These are phyloP conservation scores for Blastomyces silverae DNA, from an alignment of 2,329 filamentous ascomycete genomes.

Conservation along the genomic window DNA sequence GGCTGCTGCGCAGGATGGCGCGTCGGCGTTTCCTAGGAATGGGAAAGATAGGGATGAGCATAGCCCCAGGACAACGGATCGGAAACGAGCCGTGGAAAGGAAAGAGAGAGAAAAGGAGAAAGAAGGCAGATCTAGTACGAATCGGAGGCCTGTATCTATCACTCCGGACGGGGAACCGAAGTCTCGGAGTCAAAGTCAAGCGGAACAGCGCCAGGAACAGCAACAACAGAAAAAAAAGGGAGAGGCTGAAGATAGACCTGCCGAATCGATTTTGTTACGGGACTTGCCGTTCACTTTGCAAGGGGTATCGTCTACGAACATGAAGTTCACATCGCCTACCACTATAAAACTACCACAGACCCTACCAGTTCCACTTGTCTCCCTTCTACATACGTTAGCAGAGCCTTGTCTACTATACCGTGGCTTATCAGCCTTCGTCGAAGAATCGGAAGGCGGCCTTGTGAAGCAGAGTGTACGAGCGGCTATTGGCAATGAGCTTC, in stretches of 20 bases:
- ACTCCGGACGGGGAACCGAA: conserved; percentile 1
- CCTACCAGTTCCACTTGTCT: conserved; percentile 75
- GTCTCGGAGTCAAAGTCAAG: conserved; percentile 20
- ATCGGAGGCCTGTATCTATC: not conserved
- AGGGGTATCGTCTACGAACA: conserved; percentile 77
- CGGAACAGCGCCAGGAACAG: conserved; percentile 16
- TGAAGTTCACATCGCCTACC: conserved; percentile 65
- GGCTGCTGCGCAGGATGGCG: conserved; percentile 24
- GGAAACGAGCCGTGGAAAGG: conserved; percentile 14
- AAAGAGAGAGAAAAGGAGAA: conserved; percentile 22
- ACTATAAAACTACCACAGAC: conserved; percentile 69
- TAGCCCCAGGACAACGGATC: conserved; percentile 3
- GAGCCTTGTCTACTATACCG: conserved; percentile 92
- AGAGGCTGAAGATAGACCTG: conserved; percentile 17
- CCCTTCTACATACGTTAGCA: conserved; percentile 78
- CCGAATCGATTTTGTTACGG: conserved; percentile 59
- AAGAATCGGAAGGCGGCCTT: conserved; percentile 73
- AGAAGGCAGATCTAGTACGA: conserved; percentile 16
- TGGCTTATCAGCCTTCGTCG: conserved; percentile 70
- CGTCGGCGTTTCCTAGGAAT: conserved; percentile 6
- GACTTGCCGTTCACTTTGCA: conserved; percentile 91
- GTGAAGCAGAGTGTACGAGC: conserved; percentile 86
- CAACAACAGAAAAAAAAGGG: conserved; percentile 13
- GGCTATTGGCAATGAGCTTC: conserved; percentile 74
- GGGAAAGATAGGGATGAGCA: conserved; percentile 20